Base-by-base conservation (phyloP, 2,329 filamentous ascomycete species). In the Paraphoma chrysanthemicola region DNA sequence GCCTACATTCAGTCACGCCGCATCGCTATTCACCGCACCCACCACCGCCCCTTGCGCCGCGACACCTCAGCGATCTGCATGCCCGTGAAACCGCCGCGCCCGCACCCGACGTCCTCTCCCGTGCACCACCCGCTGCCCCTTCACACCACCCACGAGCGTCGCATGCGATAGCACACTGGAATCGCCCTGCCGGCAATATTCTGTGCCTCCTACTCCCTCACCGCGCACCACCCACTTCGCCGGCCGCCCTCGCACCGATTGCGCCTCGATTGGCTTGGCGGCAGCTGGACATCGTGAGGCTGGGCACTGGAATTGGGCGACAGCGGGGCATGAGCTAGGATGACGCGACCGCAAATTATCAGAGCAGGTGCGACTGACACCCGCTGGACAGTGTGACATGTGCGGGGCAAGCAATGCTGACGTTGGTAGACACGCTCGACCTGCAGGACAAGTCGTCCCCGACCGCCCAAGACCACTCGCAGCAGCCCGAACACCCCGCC, bases 371-470 rank as follows among this genome's bases (percentile, higher is more conserved):
- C 60, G 80, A 29, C 47, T 16, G 17, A 4, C 10, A 6, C 4
- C 17, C 44, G 9, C 10, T 11, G 33, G 33, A 38, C 11, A 36
- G 1, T 36, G 9, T 44, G 36, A 42, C 42, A 12, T 30, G 47
- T 14, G 44, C 29, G 50, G 43, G 30, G 11, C n/a, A 36, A 28
- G 45, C 55, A 56, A 53, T 57, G 60, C 68, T 75, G 66, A 75
- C 67, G 50, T 56, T 50, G 57, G 51, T 78, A 96, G 94, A 98
- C 82, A 96, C 94, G 61, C 90, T 97, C 79, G 95, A 98, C 80
- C 88, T 98, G 50, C 95, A 98, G 84, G 87, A 92, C 79, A 90
- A 88, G 72, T 82, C 89, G 71, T 83, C 90, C 56, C 92, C 93
- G 33, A 95, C 93, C 44, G 92, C 94, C 39, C 86, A 96, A 80